Evolutionary conservation across 495 filamentous ascomycete species (phyloP).

Genomic region (Pseudomonodictys pantanalensis): DNA sequence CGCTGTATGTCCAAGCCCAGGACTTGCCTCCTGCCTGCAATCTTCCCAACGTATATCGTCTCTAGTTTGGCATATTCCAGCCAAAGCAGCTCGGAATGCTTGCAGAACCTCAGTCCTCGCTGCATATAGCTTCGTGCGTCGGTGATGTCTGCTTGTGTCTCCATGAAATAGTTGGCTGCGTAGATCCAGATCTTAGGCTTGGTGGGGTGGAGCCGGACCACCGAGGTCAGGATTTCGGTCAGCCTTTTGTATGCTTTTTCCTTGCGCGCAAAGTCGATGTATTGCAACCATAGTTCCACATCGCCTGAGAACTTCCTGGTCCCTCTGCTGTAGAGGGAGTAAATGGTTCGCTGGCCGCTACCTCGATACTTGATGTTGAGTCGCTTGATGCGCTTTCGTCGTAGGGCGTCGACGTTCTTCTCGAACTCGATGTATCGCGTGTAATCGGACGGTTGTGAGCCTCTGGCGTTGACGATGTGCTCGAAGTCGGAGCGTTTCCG

Average conservation of each 20-base stretch:
- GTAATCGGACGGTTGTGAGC: slow-evolving; percentile 71
- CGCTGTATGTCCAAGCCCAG: slow-evolving; percentile 60
- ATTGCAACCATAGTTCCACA: slow-evolving; percentile 84
- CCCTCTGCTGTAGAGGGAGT: slow-evolving; percentile 83
- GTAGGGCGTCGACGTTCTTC: slow-evolving; percentile 79
- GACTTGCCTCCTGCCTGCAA: slow-evolving; percentile 66
- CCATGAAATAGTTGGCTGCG: slow-evolving; percentile 72
- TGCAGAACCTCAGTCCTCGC: slow-evolving; percentile 83
- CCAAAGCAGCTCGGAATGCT: slow-evolving; percentile 68
- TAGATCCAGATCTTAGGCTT: slow-evolving; percentile 84
- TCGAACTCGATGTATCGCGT: slow-evolving; percentile 87
- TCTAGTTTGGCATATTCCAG: slow-evolving; percentile 87
- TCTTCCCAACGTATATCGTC: slow-evolving; percentile 82
- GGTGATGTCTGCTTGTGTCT: slow-evolving; percentile 77
- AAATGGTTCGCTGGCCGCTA: slow-evolving; percentile 75
- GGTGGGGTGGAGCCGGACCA: slow-evolving; percentile 78
- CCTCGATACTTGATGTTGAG: slow-evolving; percentile 64
- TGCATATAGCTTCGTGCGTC: slow-evolving; percentile 84
- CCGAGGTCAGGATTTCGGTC: slow-evolving; percentile 68
- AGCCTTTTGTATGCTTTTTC: slow-evolving; percentile 79
- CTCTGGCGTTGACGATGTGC: slow-evolving; percentile 79
- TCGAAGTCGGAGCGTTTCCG: slow-evolving; percentile 91
- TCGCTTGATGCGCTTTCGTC: slow-evolving; percentile 75
- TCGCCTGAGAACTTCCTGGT: slow-evolving; percentile 83
- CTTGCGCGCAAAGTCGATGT: slow-evolving; percentile 74